Evolutionary conservation across 2,329 filamentous ascomycete genomes (phyloP), one percentile per base, ranked within the genome.

Genomic region (Sclerotinia spermophila): DNA sequence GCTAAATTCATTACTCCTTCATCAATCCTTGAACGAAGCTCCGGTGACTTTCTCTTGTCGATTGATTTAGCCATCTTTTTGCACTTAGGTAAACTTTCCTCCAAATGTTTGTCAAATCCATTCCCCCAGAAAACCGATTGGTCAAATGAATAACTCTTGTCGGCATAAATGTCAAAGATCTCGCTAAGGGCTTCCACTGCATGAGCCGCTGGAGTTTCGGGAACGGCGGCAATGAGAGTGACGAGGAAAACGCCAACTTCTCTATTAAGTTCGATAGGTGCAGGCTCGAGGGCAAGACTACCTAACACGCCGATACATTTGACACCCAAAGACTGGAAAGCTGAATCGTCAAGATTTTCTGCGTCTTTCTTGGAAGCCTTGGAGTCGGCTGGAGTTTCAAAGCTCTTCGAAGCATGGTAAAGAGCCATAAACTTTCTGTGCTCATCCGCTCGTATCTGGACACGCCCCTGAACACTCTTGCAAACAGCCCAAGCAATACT

Each of bases 301-400:
- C 89, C 89, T 17, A 91, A 83, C 10, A 90, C 87, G 68, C 89
- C 89, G 73, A 91, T 83, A 76, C 87, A 90, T 81, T 90, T 91
- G 73, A 90, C 87, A 40, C 87, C 85, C 3, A 91, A 83, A 51
- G 83, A 82, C 78, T 82, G 87, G 80, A 90, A 88, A 40, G 87
- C 86, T 73, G 90, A 88, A 3, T 76, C 73, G 53, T 80, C 77
- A 30, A 79, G 77, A 40, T 73, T 56, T 11, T 72, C 72, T 19
- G 70, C 15, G 58, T 71, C 60, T 45, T 71, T 74, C 67, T 76
- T 71, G 6, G 66, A 6, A 8, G 65, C 68, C 38, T 73, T 75
- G 19, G 72, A 62, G 35, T 76, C 74, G 67, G 74, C 70, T 30
- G 76, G 56, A 27, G 72, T 69, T 45, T 73, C 60, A 35, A 83